These are phyloP conservation scores for Rhipidocladum racemiflorum DNA, from an alignment of 176 grass and related monocot genomes.

Conservation along the genomic window DNA sequence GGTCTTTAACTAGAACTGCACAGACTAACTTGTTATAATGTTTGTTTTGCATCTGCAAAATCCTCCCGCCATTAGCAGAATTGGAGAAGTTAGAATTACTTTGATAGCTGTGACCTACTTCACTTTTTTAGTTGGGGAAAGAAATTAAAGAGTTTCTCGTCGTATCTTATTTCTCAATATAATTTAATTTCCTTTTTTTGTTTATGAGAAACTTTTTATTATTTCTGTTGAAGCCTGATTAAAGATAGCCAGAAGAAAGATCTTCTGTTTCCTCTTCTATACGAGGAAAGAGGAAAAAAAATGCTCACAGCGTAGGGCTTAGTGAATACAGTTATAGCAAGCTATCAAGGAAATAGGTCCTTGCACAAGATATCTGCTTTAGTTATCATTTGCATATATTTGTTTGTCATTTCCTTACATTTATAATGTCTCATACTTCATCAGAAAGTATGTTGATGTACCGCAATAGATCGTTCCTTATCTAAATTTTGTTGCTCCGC, in stretches of 20 bases:
- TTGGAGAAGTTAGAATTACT: neutral
- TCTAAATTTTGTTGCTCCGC: neutral
- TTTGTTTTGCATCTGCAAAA: neutral
- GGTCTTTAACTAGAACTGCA: neutral
- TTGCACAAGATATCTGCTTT: slow-evolving; percentile 9
- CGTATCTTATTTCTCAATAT: neutral
- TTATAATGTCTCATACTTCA: neutral
- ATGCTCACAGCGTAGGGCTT: neutral
- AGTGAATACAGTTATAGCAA: neutral
- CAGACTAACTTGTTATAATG: neutral
- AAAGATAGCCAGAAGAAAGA: neutral
- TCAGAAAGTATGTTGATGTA: neutral
- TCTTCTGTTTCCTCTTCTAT: neutral
- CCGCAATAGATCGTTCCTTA: neutral
- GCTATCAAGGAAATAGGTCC: neutral
- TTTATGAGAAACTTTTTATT: neutral
- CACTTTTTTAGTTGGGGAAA: neutral
- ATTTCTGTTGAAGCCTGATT: neutral
- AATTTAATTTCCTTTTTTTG: neutral
- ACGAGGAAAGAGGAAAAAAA: neutral
- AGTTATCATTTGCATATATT: neutral
- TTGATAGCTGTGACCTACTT: neutral
- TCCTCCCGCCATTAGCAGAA: neutral
- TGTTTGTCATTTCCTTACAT: neutral
- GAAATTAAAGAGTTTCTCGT: neutral